Conservation (phyloP, 768 basidiomycete species). For the Fomitopsis serialis region DNA sequence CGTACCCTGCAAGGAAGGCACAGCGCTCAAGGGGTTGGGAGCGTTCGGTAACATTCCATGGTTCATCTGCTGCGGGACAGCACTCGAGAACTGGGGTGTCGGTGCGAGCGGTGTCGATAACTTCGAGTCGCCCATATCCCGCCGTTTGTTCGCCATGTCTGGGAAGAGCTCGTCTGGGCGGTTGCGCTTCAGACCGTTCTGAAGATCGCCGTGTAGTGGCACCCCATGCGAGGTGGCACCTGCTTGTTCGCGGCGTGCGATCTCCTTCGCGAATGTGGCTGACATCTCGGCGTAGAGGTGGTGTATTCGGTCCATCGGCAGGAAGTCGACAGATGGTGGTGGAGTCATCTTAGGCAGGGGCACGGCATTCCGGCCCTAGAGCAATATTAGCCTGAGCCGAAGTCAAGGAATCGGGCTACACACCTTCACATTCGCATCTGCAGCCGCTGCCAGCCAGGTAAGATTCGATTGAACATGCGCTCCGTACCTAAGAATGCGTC, state of each 20-base stretch:
- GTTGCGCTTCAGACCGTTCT: constrained; percentile 49
- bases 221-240: constrained; percentile 12
- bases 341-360: constrained; percentile 54
- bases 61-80: constrained; percentile 1
- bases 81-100: constrained; percentile 17
- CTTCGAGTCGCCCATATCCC: constrained; percentile 65
- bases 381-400: constrained; percentile 6
- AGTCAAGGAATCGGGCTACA: constrained; percentile 3
- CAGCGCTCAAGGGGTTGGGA: background rate
- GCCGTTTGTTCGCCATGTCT: constrained; percentile 52
- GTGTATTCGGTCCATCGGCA: constrained; percentile 54
- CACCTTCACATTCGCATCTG: constrained; percentile 49
- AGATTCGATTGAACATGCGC: constrained; percentile 65
- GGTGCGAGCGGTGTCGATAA: constrained; percentile 26
- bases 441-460: constrained; percentile 63
- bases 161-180: constrained; percentile 43
- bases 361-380: constrained; percentile 21
- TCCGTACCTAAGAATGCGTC: constrained; percentile 41
- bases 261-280: constrained; percentile 48
- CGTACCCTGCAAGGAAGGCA: constrained; percentile 2
- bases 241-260: constrained; percentile 22
- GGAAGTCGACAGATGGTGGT: constrained; percentile 45
- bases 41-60: background rate
- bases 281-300: constrained; percentile 61
- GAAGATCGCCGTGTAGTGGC: constrained; percentile 16